phyloP scores from a whole-genome alignment of 2,329 filamentous ascomycete genomes.

The Colletotrichum cereale region DNA sequence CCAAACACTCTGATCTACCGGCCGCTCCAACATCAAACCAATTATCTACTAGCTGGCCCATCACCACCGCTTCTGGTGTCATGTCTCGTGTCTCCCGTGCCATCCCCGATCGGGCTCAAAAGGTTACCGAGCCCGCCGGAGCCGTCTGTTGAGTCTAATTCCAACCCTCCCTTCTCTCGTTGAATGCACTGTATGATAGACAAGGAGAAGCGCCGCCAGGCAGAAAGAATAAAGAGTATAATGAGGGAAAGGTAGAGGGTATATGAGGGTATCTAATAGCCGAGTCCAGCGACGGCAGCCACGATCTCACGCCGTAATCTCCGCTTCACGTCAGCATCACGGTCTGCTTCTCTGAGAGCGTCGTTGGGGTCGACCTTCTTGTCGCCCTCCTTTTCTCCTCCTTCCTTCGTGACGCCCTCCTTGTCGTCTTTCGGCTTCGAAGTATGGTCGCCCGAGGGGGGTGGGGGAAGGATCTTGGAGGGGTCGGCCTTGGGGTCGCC shows the following conservation, averaged over 20 bases:
- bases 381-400: slow-evolving; percentile 19
- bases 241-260: not conserved
- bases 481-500: slow-evolving; percentile 35
- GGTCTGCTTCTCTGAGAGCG: slow-evolving; percentile 33
- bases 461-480: slow-evolving; percentile 9
- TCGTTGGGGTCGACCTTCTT: slow-evolving; percentile 39
- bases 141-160: not conserved
- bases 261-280: slow-evolving; percentile 26
- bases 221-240: slow-evolving; percentile 10
- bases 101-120: not conserved
- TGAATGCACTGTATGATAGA: not conserved
- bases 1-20: not conserved
- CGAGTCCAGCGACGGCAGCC: slow-evolving; percentile 34
- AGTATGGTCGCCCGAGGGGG: not conserved
- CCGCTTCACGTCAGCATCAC: slow-evolving; percentile 24
- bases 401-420: slow-evolving; percentile 6
- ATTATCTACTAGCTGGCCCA: slow-evolving; percentile 17
- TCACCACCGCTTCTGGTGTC: slow-evolving; percentile 6
- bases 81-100: slow-evolving; percentile 10
- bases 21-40: slow-evolving; percentile 6
- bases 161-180: not conserved
- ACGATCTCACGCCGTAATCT: slow-evolving; percentile 33
- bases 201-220: not conserved
- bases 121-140: too few relatives aligned
- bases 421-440: slow-evolving; percentile 11